Percentiles rank a stretch among this genome's conserved stretches.
These are phyloP conservation scores for Pythium grandisporangium DNA, from an alignment of 352 stramenopile genomes.

Conservation along the genomic window DNA sequence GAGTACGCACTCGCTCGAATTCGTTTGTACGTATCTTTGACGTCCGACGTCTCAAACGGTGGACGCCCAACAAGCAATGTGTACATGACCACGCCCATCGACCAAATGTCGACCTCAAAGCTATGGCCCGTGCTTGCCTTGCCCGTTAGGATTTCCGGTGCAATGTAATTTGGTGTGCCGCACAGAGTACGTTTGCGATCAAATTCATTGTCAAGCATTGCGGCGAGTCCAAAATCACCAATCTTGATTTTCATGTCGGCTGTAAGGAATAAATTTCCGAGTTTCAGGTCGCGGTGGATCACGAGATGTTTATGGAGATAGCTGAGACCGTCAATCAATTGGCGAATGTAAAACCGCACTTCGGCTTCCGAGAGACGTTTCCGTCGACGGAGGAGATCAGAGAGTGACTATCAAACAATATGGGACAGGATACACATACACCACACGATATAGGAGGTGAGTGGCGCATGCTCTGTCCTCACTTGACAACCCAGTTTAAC, in stretches of 20 bases:
- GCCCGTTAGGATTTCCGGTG: constrained; percentile 88
- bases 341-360: constrained; percentile 90
- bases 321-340: constrained; percentile 87
- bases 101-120: constrained; percentile 99
- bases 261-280: constrained; percentile 97
- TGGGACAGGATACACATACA: background rate
- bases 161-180: constrained; percentile 92
- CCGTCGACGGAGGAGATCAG: constrained; percentile 92
- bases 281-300: constrained; percentile 97
- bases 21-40: constrained; percentile 97
- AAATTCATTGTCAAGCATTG: constrained; percentile 63
- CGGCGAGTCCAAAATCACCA: constrained; percentile 94
- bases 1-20: constrained; percentile 96
- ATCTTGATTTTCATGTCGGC: constrained; percentile 94
- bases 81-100: constrained; percentile 96
- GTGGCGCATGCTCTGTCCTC: too few relatives aligned
- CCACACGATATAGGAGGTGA: too few relatives aligned
- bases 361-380: constrained; percentile 94
- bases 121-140: constrained; percentile 89
- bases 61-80: constrained; percentile 96
- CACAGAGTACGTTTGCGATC: constrained; percentile 97
- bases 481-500: background rate
- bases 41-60: constrained; percentile 96
- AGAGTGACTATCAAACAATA: constrained; percentile 76
- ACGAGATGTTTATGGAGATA: constrained; percentile 94